Evolutionary conservation across 2,329 filamentous ascomycete species (phyloP).

Genomic region (Dactylellina haptotyla): DNA sequence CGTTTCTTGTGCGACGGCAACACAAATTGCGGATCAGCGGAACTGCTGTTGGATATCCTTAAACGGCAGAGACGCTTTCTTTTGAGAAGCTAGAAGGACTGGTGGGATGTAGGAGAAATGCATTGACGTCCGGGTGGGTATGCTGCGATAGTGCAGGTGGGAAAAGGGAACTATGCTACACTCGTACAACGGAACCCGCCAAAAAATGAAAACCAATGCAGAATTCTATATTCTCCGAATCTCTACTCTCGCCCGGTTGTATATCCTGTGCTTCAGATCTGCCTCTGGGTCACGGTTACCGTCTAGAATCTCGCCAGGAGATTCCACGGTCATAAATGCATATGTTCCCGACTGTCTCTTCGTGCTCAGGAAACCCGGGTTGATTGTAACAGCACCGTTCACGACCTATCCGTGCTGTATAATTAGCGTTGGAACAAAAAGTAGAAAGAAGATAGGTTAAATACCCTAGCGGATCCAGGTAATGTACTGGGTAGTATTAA

Average conservation of each 20-base stretch:
- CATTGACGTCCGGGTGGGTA: no score
- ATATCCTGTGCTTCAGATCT: constrained; percentile 75
- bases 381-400: constrained; percentile 87
- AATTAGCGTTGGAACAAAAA: constrained; percentile 6
- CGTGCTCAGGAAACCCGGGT: constrained; percentile 88
- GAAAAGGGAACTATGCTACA: not conserved
- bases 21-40: constrained; percentile 39
- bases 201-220: not conserved
- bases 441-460: not conserved
- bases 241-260: constrained; percentile 84
- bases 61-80: not conserved
- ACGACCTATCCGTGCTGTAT: constrained; percentile 72
- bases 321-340: constrained; percentile 79
- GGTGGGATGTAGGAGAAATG: no score
- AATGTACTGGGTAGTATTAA: constrained; percentile 86
- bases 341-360: constrained; percentile 85
- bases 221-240: constrained; percentile 75
- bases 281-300: constrained; percentile 64
- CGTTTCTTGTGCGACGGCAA: constrained; percentile 28
- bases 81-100: no score
- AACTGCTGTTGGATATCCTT: not conserved
- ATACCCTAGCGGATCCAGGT: constrained; percentile 69
- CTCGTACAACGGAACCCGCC: not conserved
- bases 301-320: constrained; percentile 70
- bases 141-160: no score